A percentile compares a stretch with the other conserved stretches of the same genome.
Evolutionary conservation across 306 rosid genomes (phyloP).

Genomic region (Hippophae gyantsensis): DNA sequence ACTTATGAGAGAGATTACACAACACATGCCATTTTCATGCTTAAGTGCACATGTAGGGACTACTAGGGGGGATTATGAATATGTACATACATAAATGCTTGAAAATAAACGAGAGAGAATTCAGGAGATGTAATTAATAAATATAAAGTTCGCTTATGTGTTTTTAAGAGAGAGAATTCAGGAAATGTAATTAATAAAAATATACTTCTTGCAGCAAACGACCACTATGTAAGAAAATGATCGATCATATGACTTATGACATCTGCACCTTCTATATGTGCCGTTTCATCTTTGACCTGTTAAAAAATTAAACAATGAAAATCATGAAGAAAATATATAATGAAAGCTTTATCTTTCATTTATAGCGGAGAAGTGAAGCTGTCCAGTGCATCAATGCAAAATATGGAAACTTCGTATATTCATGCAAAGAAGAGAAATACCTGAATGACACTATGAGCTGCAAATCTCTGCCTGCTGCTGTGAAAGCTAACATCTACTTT

Average conservation of each 20-base stretch:
- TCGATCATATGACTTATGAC: constrained; percentile 84
- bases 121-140: neutral
- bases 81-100: too few species aligned
- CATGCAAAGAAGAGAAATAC: constrained; percentile 16
- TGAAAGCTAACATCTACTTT: constrained; percentile 96
- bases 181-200: neutral
- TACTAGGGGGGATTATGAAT: too few species aligned
- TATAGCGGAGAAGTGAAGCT: too few species aligned
- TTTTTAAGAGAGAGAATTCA: constrained; percentile 6
- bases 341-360: too few species aligned
- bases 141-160: neutral
- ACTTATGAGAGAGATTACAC: too few species aligned
- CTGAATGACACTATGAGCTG: constrained; percentile 98
- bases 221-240: constrained; percentile 51
- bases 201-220: neutral
- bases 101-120: too few species aligned
- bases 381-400: too few species aligned
- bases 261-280: constrained; percentile 87
- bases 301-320: constrained; percentile 10
- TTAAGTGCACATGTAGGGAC: too few species aligned
- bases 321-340: neutral
- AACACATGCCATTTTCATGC: too few species aligned
- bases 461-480: constrained; percentile 57
- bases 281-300: constrained; percentile 68
- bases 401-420: neutral